Base-by-base conservation (phyloP, 2,329 filamentous ascomycete species). In the Claviceps fusiformis region DNA sequence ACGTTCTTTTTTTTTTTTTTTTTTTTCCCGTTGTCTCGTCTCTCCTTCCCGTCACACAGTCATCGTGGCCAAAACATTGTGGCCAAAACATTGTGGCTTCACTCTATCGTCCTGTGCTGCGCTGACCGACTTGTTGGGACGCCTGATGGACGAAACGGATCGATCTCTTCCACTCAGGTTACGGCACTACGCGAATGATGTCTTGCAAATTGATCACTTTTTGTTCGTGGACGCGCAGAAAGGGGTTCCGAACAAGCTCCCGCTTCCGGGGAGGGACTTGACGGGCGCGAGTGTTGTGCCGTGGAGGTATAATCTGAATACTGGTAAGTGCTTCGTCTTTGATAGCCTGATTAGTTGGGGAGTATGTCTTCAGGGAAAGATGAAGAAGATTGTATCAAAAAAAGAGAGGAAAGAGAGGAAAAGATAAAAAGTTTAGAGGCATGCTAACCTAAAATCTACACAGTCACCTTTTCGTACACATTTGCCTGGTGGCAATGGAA, bases 401-500 rank as follows among this genome's bases (percentile, higher is more conserved):
- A 41, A 41, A n/a, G 39, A 41, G 17, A n/a, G n/a, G n/a, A n/a
- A n/a, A 17, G 9, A 37, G 35, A 33, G 31, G 13, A 15, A 39
- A 13, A 39, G 13, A 39, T 2, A 2, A 15, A 39, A 39, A 39
- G 11, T 10, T 2, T 37, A 4, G 35, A 24, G 24, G 24, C 3
- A 24, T 24, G 24, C 24, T 24, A 24, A 24, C 24, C 35, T 15
- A 15, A 45, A 31, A 47, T 24, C 15, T 13, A 27, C 15, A 33
- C 29, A 71, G 75, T 79, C 1, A 78, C 75, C 0, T 77, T 76
- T 60, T 77, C 73, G 1, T 79, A 78, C 59, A 76, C 74, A 3
- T 64, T 70, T 4, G 70, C 74, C 0, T 78, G 76, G 62, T 79
- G 74, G 74, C 65, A 63, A n/a, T 79, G 75, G 75, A 65, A 73